These are phyloP conservation scores for Lagenidium sp. DNA, from an alignment of 352 stramenopile species.

Conservation along the genomic window DNA sequence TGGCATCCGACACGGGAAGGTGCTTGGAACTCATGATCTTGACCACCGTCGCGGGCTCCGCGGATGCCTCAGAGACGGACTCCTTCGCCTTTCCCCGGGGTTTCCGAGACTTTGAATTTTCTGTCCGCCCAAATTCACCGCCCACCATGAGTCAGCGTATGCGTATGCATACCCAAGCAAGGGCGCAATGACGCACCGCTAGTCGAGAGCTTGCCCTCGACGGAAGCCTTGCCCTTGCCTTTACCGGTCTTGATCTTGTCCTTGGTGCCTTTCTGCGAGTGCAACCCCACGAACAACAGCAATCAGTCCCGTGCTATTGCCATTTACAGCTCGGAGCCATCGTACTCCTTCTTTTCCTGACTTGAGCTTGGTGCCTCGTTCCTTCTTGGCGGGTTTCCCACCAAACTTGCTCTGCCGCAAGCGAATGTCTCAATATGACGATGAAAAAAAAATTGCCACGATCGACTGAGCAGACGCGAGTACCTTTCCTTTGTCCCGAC, in stretches of 20 bases:
- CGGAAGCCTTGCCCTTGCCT: too few relatives aligned
- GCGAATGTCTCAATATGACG: neutral
- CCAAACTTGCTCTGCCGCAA: constrained; percentile 7
- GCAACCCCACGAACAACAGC: neutral
- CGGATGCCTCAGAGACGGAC: neutral
- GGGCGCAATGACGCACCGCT: too few relatives aligned
- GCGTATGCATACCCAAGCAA: too few relatives aligned
- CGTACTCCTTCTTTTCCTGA: constrained; percentile 12
- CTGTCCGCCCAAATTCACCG: neutral
- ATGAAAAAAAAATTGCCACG: neutral
- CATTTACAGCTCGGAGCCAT: too few relatives aligned
- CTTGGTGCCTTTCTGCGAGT: neutral
- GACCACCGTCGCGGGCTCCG: constrained; percentile 14
- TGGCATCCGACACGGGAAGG: neutral
- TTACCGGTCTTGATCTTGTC: neutral
- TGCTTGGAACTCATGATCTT: constrained; percentile 35
- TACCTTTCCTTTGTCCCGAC: constrained; percentile 67
- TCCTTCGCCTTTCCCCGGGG: neutral
- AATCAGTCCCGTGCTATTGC: neutral
- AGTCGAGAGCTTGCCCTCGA: too few relatives aligned
- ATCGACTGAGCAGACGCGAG: too few relatives aligned
- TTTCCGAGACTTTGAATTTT: neutral
- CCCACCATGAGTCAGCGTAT: neutral
- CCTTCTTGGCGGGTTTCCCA: constrained; percentile 7
- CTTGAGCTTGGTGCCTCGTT: constrained; percentile 3